Conservation (phyloP, 768 basidiomycete species). For the Mycena vitilis region DNA sequence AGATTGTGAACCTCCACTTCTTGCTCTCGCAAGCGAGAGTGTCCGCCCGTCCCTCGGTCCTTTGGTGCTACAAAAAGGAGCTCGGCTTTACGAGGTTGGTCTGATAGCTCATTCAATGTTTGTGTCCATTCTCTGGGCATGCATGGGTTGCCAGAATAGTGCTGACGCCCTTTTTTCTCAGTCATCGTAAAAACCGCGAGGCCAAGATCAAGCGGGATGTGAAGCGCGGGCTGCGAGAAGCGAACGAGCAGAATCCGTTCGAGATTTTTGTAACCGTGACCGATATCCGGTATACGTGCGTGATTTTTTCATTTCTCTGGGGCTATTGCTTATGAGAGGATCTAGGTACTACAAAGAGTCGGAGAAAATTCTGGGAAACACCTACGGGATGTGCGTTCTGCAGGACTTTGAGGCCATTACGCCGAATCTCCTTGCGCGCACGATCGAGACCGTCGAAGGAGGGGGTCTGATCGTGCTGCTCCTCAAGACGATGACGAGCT, state of each 20-base stretch:
- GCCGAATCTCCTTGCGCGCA: slow-evolving; percentile 94
- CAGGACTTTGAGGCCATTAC: slow-evolving; percentile 99
- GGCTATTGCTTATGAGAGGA: slow-evolving; percentile 3
- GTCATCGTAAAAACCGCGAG: slow-evolving; percentile 97
- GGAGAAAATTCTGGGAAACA: slow-evolving; percentile 95
- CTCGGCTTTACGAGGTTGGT: slow-evolving; percentile 92
- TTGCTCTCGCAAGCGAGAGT: slow-evolving; percentile 91
- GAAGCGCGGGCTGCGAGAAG: slow-evolving; percentile 92
- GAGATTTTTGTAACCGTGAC: slow-evolving; percentile 99
- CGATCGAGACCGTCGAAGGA: slow-evolving; percentile 98
- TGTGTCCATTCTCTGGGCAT: slow-evolving; percentile 27
- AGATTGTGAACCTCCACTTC: slow-evolving; percentile 97
- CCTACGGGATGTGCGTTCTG: slow-evolving; percentile 95
- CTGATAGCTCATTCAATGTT: slow-evolving; percentile 19
- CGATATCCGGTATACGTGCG: slow-evolving; percentile 96
- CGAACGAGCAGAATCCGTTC: slow-evolving; percentile 96
- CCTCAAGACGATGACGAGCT: slow-evolving; percentile 93
- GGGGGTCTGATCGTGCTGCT: slow-evolving; percentile 90
- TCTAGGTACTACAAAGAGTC: slow-evolving; percentile 95
- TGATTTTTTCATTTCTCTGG: slow-evolving; percentile 29
- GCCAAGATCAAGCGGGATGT: slow-evolving; percentile 97
- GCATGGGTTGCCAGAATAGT: slow-evolving; percentile 13
- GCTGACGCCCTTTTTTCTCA: slow-evolving; percentile 40
- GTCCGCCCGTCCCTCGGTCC: slow-evolving; percentile 88
- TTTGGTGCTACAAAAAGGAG: slow-evolving; percentile 99